phyloP scores from a whole-genome alignment of 305 asterid species.

The Solanum hybrid region DNA sequence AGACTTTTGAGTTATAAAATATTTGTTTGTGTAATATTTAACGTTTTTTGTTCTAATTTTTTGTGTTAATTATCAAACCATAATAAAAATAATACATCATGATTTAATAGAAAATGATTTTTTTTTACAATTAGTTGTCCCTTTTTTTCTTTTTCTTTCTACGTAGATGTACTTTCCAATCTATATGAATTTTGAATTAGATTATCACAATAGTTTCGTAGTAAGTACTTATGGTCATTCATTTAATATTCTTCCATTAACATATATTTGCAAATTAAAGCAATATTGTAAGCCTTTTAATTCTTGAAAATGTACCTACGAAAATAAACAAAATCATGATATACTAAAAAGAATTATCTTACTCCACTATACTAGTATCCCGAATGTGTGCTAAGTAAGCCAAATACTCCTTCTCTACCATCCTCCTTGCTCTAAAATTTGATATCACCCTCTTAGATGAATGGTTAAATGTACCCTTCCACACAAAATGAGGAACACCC shows the following conservation, averaged over 20 bases:
- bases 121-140: background rate
- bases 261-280: background rate
- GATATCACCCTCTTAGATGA: background rate
- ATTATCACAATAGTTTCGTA: background rate
- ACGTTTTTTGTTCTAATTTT: background rate
- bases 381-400: background rate
- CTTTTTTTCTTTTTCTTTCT: background rate
- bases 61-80: background rate
- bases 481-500: background rate
- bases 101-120: background rate
- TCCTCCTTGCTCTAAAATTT: background rate
- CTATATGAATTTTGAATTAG: background rate
- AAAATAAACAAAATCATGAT: background rate
- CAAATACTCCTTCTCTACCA: background rate
- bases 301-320: background rate
- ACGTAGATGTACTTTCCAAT: background rate
- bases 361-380: background rate
- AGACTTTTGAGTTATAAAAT: background rate
- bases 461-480: background rate
- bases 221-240: background rate
- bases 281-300: background rate
- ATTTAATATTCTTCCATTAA: background rate
- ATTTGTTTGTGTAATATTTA: background rate
- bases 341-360: background rate
- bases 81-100: background rate